phyloP scores from a whole-genome alignment of 768 basidiomycete genomes.

The Trametes punicea region DNA sequence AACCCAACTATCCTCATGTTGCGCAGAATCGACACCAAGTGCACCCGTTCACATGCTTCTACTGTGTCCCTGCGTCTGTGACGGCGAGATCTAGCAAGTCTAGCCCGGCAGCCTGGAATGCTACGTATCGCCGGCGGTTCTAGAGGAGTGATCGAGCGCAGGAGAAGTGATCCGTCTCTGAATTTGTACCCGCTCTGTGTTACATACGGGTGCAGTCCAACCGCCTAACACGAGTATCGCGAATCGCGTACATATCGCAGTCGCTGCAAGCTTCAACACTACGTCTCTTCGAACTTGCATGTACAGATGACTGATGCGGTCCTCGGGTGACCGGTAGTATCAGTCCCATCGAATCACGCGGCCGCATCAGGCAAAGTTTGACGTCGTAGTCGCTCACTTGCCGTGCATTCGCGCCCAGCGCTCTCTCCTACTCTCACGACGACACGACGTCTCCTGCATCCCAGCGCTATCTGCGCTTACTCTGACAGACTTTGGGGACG shows the following conservation, averaged over 20 bases:
- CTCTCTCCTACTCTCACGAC: constrained; percentile 17
- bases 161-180: not conserved
- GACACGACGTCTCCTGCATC: constrained; percentile 8
- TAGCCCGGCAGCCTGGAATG: not conserved
- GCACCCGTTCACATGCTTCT: no score
- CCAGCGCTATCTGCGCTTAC: not conserved
- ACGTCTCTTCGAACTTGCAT: not conserved
- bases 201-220: not conserved
- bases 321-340: not conserved
- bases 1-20: not conserved
- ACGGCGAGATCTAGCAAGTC: not conserved
- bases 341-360: constrained; percentile 14
- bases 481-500: not conserved
- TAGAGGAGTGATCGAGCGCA: not conserved
- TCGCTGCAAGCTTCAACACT: not conserved
- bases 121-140: not conserved
- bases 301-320: not conserved
- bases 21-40: not conserved
- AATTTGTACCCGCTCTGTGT: not conserved
- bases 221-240: not conserved
- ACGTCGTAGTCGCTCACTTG: constrained; percentile 11
- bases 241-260: not conserved
- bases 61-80: no score
- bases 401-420: constrained; percentile 4
- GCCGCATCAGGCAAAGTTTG: constrained; percentile 14